phyloP scores from a whole-genome alignment of 148 eudicot genomes.

The Rhododendron griersonianum region DNA sequence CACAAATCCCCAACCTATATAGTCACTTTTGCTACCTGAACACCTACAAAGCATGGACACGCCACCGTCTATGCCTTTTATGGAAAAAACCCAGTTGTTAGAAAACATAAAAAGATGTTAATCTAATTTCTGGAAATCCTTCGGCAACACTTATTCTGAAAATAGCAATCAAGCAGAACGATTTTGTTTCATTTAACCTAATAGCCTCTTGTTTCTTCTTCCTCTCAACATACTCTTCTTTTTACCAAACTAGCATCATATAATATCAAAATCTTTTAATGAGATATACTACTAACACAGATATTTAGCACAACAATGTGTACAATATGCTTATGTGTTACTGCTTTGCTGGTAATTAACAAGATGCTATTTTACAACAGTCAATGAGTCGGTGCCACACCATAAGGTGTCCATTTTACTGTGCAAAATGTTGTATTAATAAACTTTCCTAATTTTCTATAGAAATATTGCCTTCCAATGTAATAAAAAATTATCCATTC shows the following conservation, averaged over 20 bases:
- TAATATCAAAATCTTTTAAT: neutral
- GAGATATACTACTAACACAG: neutral
- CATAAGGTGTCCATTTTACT: neutral
- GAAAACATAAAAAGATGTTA: neutral
- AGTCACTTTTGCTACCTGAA: neutral
- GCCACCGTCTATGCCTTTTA: neutral
- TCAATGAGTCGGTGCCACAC: neutral
- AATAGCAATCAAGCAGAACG: neutral
- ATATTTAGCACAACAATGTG: neutral
- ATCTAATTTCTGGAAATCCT: neutral
- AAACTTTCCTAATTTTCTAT: neutral
- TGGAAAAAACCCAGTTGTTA: neutral
- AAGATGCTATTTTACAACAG: neutral
- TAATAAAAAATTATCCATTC: neutral
- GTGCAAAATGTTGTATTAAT: neutral
- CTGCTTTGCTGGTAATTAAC: neutral
- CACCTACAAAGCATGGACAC: neutral
- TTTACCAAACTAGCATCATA: neutral
- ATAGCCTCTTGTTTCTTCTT: neutral
- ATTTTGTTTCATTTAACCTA: neutral
- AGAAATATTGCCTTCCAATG: neutral
- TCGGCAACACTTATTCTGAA: neutral
- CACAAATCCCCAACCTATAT: neutral
- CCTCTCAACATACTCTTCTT: neutral
- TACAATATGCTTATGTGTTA: neutral